Evolutionary conservation across 1,284 basidiomycete genomes (phyloP).

Genomic region (Marasmius tenuissimus): DNA sequence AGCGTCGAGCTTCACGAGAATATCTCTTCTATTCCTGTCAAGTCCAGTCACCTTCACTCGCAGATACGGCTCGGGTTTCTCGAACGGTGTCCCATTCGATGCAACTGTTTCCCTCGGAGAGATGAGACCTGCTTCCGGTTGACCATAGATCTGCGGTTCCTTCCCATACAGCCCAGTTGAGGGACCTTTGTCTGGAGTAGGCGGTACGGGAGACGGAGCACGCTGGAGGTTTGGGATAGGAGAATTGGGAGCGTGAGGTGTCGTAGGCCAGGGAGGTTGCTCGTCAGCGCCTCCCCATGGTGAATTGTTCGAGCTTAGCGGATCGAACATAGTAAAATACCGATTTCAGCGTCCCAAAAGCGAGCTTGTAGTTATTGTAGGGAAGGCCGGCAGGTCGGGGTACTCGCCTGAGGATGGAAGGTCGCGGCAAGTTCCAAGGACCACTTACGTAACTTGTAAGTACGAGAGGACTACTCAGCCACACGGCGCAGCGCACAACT

Average conservation of each 20-base stretch:
- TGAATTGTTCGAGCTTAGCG: slow-evolving; percentile 48
- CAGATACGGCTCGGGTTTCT: slow-evolving; percentile 79
- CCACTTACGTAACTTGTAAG: no score
- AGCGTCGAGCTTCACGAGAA: slow-evolving; percentile 89
- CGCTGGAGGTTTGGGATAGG: slow-evolving; percentile 53
- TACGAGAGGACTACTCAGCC: no score
- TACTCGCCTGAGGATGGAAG: no score
- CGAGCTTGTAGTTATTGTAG: no score
- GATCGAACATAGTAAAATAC: slow-evolving; percentile 46
- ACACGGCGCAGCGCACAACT: no score
- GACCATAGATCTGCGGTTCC: slow-evolving; percentile 81
- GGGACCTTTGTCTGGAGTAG: slow-evolving; percentile 48
- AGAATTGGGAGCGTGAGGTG: slow-evolving; percentile 51
- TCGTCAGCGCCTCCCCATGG: slow-evolving; percentile 42
- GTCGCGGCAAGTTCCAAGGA: no score
- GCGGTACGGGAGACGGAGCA: slow-evolving; percentile 40
- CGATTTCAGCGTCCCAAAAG: no score
- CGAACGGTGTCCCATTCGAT: slow-evolving; percentile 67
- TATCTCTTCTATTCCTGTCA: slow-evolving; percentile 91
- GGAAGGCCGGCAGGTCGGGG: no score
- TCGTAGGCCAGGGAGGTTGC: slow-evolving; percentile 59
- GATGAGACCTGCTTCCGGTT: slow-evolving; percentile 76
- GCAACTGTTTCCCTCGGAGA: slow-evolving; percentile 65
- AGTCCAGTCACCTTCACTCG: slow-evolving; percentile 85
- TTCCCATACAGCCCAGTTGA: slow-evolving; percentile 64